Percentiles rank a stretch among this genome's conserved stretches.
These are phyloP conservation scores for Lipomyces sp. DNA, from an alignment of 805 yeast species.

Conservation along the genomic window DNA sequence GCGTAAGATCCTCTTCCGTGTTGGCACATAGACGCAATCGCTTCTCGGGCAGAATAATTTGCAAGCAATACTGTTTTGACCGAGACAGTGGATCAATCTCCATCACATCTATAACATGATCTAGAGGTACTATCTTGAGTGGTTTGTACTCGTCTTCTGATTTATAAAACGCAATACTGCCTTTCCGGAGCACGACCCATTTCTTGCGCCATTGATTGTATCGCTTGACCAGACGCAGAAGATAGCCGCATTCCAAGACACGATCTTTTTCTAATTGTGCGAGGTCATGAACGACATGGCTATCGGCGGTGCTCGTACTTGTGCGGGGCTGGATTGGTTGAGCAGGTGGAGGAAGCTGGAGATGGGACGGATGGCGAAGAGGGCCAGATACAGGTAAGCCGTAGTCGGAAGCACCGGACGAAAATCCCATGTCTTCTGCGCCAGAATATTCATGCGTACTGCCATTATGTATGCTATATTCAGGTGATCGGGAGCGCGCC, in stretches of 20 bases:
- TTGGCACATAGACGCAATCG: conserved; percentile 53
- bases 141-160: conserved; percentile 41
- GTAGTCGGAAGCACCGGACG: conserved; percentile 37
- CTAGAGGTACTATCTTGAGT: conserved; percentile 46
- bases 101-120: conserved; percentile 53
- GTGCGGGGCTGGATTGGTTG: not conserved
- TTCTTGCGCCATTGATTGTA: conserved; percentile 56
- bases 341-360: conserved; percentile 4
- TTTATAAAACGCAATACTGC: conserved; percentile 51
- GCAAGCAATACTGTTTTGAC: conserved; percentile 53
- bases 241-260: conserved; percentile 51
- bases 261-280: conserved; percentile 44
- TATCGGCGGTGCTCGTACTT: not conserved
- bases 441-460: conserved; percentile 33
- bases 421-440: conserved; percentile 31
- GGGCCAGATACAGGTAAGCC: conserved; percentile 10
- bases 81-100: conserved; percentile 56
- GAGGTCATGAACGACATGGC: conserved; percentile 13
- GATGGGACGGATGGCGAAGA: conserved; percentile 13
- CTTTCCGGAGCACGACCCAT: conserved; percentile 53
- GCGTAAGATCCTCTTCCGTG: conserved; percentile 53
- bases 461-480: conserved; percentile 11
- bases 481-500: conserved; percentile 5
- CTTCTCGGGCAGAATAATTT: conserved; percentile 54
- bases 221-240: conserved; percentile 50